Evolutionary conservation across 148 eudicot genomes (phyloP), one percentile per base, ranked within the genome.

Genomic region (Amaranthus palmeri): DNA sequence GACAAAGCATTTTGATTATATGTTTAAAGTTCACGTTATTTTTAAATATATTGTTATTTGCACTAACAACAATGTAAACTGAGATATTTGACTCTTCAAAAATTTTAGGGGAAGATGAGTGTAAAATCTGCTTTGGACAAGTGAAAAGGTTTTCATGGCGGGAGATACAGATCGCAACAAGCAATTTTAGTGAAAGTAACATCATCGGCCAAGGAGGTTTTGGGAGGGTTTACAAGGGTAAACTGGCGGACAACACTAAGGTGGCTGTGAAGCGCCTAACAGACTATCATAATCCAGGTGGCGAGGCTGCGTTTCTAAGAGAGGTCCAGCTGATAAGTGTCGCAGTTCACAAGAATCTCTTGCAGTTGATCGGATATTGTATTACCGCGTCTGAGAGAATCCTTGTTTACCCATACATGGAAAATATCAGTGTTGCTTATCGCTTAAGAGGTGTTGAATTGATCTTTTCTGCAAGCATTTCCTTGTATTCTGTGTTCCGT

Each of bases 191-290:
- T 65, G 97, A 91, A 74, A 81, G 74, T 74, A 91, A 84, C 70
- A 66, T 95, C 48, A 88, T 95, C n/a, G 98, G 98, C 60, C 97
- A 86, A 82, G 98, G 98, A 67, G 98, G 98, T 41, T 95, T 85
- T 67, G 98, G 96, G n/a, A 95, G 88, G 76, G 98, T 95, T 42
- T 91, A 91, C 83, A 89, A 78, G 75, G 98, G 98, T 9, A 72
- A 79, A 36, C 81, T 95, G 64, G 48, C 79, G 56, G 92, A 95
- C 71, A 78, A 81, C 70, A 83, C 88, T 47, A 83, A 73, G 65
- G 90, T 95, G 71, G 98, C 98, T 8, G 85, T 95, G 41, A 95
- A 95, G 78, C 92, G 98, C 68, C 97, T 95, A 41, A 74, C 78
- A 25, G 90, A 93, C 81, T 84, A 83, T 74, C 85, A 84, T 65